Base-by-base conservation (phyloP, 2,329 filamentous ascomycete genomes). In the Salinomyces thailandicus region DNA sequence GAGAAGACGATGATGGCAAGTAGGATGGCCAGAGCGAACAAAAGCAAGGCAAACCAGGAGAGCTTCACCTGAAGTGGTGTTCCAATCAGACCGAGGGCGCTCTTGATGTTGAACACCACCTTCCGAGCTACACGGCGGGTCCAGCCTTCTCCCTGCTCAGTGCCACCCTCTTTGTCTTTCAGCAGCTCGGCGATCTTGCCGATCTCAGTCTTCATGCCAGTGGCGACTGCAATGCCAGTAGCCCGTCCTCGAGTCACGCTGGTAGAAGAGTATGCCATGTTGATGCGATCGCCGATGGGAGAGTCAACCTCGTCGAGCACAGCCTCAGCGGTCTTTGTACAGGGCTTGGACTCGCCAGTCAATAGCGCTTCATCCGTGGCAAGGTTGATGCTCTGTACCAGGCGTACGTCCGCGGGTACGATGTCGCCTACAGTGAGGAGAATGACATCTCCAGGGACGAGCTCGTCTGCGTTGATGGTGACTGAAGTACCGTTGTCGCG, bases 161-260 rank as follows among this genome's bases (percentile, higher is more conserved):
- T 26, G 9, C 9, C n/a, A 8, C 9, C 22, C 9, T 26, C 22
- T 26, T 26, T 26, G 4, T 26, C 22, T n/a, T 26, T 26, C 9
- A 26, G 22, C n/a, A 26, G n/a, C n/a, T 26, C 22, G 22, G 22
- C 22, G 22, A 26, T 26, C n/a, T 26, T 26, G 22, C 22, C 22
- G n/a, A 26, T 26, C n/a, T 26, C 22, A n/a, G 22, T 26, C 22
- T 26, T 26, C 59, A 82, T 60, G 14, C 74, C 77, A 2, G 67
- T 71, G 50, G 82, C 85, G n/a, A 83, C 81, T 53, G 85, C 81
- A 7, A 87, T 67, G 15, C 81, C 81, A 36, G 87, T 83, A 8
- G 22, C 22, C 9, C 22, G 22, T 26, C 22, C 22, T 26, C 22
- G 9, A 8, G 22, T 26, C 9, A 26, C 22, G 22, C n/a, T 26